These are phyloP conservation scores for Mycosarcoma maydis DNA, from an alignment of 1,284 basidiomycete genomes.

Conservation along the genomic window DNA sequence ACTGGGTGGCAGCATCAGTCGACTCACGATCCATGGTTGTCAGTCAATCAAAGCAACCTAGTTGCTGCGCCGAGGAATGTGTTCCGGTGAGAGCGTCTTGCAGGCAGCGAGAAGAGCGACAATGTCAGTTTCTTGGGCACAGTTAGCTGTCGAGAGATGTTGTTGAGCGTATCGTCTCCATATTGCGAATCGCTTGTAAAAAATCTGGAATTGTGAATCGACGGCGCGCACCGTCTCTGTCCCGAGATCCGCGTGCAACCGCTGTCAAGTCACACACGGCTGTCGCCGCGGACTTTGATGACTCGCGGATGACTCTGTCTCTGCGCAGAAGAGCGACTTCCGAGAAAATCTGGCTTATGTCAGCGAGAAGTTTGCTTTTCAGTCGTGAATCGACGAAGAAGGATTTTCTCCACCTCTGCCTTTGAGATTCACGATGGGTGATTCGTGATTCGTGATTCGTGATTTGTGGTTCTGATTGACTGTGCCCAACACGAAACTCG, in stretches of 20 bases:
- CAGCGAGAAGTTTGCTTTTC: constrained; percentile 25
- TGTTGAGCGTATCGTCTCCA: neutral
- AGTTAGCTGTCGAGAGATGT: neutral
- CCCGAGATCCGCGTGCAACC: too few relatives aligned
- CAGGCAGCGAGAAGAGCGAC: too few relatives aligned
- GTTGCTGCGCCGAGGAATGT: constrained; percentile 5
- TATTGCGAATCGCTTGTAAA: too few relatives aligned
- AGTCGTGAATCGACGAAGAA: neutral
- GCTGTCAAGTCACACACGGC: too few relatives aligned
- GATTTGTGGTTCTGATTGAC: too few relatives aligned
- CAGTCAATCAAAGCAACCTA: constrained; percentile 1
- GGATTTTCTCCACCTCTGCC: constrained; percentile 38
- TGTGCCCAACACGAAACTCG: constrained; percentile 6
- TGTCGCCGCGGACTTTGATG: too few relatives aligned
- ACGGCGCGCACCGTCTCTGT: too few relatives aligned
- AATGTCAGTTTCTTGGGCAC: neutral
- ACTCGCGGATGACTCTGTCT: neutral
- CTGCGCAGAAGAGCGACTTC: constrained; percentile 1
- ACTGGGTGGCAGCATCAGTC: neutral
- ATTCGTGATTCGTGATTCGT: too few relatives aligned
- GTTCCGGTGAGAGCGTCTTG: too few relatives aligned
- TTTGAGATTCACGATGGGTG: neutral
- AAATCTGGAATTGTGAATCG: too few relatives aligned
- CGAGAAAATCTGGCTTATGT: constrained; percentile 30
- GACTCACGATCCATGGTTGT: constrained; percentile 54